Conservation (phyloP, 192 early-diverging fungal species). For the Dimargaris cristalligena region DNA sequence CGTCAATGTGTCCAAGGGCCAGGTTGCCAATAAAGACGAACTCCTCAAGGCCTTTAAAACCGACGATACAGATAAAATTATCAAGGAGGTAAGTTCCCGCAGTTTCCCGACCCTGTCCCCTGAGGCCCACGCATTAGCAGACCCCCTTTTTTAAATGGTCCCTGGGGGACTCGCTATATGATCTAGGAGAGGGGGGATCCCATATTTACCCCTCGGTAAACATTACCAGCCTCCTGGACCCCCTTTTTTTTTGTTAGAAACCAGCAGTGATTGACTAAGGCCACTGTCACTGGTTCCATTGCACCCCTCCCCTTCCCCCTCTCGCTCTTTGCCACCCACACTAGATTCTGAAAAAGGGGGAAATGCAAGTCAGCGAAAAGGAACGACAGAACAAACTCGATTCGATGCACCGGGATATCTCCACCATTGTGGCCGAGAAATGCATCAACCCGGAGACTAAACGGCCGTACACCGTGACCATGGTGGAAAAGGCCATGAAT, state of each 20-base stretch:
- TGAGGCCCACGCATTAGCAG: no score
- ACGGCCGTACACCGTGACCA: slow-evolving; percentile 87
- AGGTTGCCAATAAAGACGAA: slow-evolving; percentile 78
- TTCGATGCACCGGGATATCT: slow-evolving; percentile 77
- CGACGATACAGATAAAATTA: slow-evolving; percentile 63
- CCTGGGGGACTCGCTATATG: no score
- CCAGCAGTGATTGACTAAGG: no score
- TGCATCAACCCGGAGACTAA: slow-evolving; percentile 93
- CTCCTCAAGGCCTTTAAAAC: slow-evolving; percentile 79
- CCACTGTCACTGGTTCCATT: no score
- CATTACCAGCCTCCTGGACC: no score
- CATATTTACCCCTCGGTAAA: no score
- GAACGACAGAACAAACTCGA: slow-evolving; percentile 79
- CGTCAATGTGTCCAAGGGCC: slow-evolving; percentile 92
- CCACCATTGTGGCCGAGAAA: slow-evolving; percentile 85
- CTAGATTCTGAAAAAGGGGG: slow-evolving; percentile 86
- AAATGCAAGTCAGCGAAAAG: slow-evolving; percentile 92
- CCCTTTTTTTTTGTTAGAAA: no score
- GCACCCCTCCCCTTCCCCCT: no score
- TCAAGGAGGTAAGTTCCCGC: slow-evolving; percentile 32
- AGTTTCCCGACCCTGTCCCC: no score
- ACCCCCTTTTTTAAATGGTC: background rate
- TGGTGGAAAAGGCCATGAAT: slow-evolving; percentile 96
- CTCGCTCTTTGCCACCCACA: no score
- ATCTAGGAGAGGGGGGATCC: no score